These are phyloP conservation scores for maize (Zea mays) DNA, from an alignment of 176 grass and related monocot genomes.

Conservation along the genomic window Zm-B73-REFERENCE-NAM-5.0 NC_050100.1:15903001-15903500, in stretches of 20 bases:
- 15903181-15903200: neutral
- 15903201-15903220: neutral
- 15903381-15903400: conserved; percentile 1
- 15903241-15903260: neutral
- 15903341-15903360: no score
- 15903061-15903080: neutral
- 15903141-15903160: neutral
- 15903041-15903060: neutral
- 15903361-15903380: no score
- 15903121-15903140: neutral
- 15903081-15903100: neutral
- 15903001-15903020: neutral
- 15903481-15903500: conserved; percentile 64
- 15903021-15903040: neutral
- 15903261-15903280: neutral
- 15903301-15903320: neutral
- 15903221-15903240: neutral
- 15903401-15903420: conserved; percentile 39
- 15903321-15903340: neutral
- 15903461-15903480: conserved; percentile 67
- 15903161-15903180: neutral
- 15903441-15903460: conserved; percentile 37
- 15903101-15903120: neutral
- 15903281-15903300: neutral
- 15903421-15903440: conserved; percentile 81